phyloP scores from a whole-genome alignment of 768 basidiomycete genomes.

The Pleurotus salmoneostramineus region DNA sequence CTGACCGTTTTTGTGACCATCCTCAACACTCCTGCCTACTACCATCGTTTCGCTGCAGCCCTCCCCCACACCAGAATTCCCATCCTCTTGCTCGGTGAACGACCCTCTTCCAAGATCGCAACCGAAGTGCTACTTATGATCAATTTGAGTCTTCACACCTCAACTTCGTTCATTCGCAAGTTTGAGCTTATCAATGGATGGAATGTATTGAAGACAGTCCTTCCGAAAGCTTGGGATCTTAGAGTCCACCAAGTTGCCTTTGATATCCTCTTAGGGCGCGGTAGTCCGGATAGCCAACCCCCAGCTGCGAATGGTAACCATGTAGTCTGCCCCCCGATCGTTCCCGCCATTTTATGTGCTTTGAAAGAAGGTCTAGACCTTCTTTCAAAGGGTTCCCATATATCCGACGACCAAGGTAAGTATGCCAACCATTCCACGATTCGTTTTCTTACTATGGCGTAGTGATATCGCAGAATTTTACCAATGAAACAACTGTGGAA shows the following conservation, averaged over 20 bases:
- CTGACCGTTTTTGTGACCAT: conserved; percentile 62
- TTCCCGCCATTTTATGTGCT: conserved; percentile 68
- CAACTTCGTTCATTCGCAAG: conserved; percentile 67
- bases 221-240: conserved; percentile 68
- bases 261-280: conserved; percentile 62
- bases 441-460: conserved; percentile 16
- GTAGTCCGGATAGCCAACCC: conserved; percentile 16
- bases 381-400: conserved; percentile 32
- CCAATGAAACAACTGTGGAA: conserved; percentile 43
- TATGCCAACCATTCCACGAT: conserved; percentile 5
- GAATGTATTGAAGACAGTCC: conserved; percentile 62
- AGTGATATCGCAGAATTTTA: conserved; percentile 7
- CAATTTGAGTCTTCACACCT: conserved; percentile 47
- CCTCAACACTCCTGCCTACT: conserved; percentile 50
- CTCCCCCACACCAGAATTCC: conserved; percentile 78
- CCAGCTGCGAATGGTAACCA: conserved; percentile 20
- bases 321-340: conserved; percentile 62
- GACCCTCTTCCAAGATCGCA: conserved; percentile 58
- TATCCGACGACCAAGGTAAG: conserved; percentile 19
- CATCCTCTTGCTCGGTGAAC: conserved; percentile 75
- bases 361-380: conserved; percentile 52
- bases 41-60: conserved; percentile 66
- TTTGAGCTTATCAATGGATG: conserved; percentile 88
- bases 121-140: conserved; percentile 60
- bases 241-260: conserved; percentile 66